These are phyloP conservation scores for Coemansia sp. DNA, from an alignment of 192 early-diverging fungal genomes.

Conservation along the genomic window DNA sequence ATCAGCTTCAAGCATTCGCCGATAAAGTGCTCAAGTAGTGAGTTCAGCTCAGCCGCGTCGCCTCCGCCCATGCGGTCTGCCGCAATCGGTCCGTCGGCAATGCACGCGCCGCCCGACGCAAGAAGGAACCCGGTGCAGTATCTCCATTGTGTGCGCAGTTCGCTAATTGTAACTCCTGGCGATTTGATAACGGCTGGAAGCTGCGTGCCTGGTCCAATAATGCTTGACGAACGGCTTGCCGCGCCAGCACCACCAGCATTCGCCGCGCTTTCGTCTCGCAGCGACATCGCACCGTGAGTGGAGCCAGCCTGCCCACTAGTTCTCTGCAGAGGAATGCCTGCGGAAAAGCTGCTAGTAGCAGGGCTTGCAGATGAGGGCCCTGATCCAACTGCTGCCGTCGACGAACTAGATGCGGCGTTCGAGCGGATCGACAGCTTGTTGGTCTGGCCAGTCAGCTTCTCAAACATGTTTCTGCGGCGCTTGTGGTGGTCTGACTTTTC, in stretches of 20 bases:
- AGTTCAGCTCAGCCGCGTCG: conserved; percentile 50
- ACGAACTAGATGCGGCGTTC: neutral
- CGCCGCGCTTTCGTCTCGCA: neutral
- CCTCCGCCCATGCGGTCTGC: conserved; percentile 43
- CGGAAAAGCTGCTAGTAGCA: neutral
- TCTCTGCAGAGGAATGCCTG: neutral
- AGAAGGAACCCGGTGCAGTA: conserved; percentile 58
- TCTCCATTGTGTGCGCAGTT: conserved; percentile 56
- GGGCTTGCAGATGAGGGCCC: conserved; percentile 3
- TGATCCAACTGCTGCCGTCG: neutral
- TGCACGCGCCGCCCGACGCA: conserved; percentile 50
- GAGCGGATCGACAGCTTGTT: conserved; percentile 29
- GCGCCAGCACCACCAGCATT: neutral
- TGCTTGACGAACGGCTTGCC: conserved; percentile 11
- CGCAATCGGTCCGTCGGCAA: conserved; percentile 31
- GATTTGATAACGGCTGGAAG: conserved; percentile 44
- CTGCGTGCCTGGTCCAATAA: conserved; percentile 41
- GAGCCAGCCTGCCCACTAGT: conserved; percentile 4
- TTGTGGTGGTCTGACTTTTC: conserved; percentile 33
- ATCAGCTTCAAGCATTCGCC: conserved; percentile 57
- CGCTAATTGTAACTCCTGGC: conserved; percentile 31
- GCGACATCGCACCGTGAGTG: conserved; percentile 1
- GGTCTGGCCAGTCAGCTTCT: conserved; percentile 49
- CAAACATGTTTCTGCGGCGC: conserved; percentile 52
- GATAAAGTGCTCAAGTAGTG: conserved; percentile 56